Evolutionary conservation across 2,329 filamentous ascomycete species (phyloP).

Genomic region (Diaporthe caulivora): DNA sequence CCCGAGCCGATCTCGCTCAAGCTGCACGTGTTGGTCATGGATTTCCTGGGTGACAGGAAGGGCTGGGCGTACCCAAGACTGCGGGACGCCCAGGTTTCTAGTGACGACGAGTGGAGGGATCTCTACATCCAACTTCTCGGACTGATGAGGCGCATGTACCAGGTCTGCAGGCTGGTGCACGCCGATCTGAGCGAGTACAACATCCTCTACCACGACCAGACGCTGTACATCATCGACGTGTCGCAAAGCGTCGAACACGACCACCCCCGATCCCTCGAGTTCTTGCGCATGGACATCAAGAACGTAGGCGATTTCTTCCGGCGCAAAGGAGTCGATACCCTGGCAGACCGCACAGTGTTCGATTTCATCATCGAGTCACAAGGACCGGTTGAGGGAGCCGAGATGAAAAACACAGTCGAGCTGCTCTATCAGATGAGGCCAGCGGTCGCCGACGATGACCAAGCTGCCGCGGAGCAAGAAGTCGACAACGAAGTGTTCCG

Average conservation of each 20-base stretch:
- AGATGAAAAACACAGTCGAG: constrained; percentile 73
- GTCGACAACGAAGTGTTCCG: constrained; percentile 94
- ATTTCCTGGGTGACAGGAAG: constrained; percentile 87
- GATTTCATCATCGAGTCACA: constrained; percentile 80
- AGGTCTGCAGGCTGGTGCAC: constrained; percentile 91
- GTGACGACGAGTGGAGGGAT: constrained; percentile 79
- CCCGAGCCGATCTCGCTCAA: constrained; percentile 91
- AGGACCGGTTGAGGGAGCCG: constrained; percentile 71
- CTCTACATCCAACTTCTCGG: constrained; percentile 87
- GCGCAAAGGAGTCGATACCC: constrained; percentile 83
- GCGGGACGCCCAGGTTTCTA: constrained; percentile 83
- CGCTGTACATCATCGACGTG: constrained; percentile 95
- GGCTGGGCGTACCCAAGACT: constrained; percentile 90
- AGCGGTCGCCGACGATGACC: constrained; percentile 49
- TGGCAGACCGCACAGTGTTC: constrained; percentile 85
- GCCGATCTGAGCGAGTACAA: constrained; percentile 99
- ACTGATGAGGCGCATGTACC: constrained; percentile 94
- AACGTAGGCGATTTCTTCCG: constrained; percentile 95
- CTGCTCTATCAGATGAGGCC: constrained; percentile 72
- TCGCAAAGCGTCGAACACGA: constrained; percentile 98
- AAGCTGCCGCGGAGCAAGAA: constrained; percentile 68
- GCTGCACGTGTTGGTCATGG: constrained; percentile 96
- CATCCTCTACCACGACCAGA: constrained; percentile 85
- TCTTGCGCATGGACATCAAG: constrained; percentile 98
- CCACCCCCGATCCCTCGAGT: constrained; percentile 91